These are phyloP conservation scores for Colletotrichum camelliae DNA, from an alignment of 2,329 filamentous ascomycete genomes.

Conservation along the genomic window DNA sequence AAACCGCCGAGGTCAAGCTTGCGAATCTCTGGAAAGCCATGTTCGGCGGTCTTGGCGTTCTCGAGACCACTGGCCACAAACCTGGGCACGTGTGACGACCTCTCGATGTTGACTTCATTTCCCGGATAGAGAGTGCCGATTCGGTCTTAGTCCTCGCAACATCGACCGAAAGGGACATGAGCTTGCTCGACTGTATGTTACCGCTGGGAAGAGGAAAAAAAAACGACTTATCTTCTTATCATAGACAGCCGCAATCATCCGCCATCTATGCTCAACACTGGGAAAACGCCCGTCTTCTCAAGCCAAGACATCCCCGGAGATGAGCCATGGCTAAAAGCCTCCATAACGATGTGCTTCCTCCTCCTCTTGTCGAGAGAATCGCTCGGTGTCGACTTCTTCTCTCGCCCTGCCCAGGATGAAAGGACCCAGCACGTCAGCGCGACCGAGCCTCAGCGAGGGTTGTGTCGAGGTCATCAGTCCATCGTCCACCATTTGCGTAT, in stretches of 20 bases:
- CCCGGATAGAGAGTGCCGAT: neutral
- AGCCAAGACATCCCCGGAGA: neutral
- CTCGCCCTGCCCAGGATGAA: neutral
- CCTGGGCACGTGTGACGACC: neutral
- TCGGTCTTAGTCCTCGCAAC: neutral
- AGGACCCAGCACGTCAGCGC: neutral
- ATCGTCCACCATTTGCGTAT: neutral
- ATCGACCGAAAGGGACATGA: neutral
- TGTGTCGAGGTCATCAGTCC: neutral
- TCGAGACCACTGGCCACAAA: neutral
- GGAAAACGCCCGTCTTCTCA: neutral
- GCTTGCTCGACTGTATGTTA: neutral
- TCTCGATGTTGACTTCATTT: neutral
- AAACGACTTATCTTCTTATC: neutral
- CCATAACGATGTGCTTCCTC: neutral
- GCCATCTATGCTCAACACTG: neutral
- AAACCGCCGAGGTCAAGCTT: neutral
- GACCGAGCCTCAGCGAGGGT: neutral
- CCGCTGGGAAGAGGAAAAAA: neutral
- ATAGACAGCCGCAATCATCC: neutral
- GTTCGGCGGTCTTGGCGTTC: neutral
- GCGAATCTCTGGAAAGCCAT: neutral
- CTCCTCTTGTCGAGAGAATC: no score
- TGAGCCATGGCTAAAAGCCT: neutral
- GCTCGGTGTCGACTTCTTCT: neutral